Evolutionary conservation across 2,329 filamentous ascomycete genomes (phyloP), one percentile per base, ranked within the genome.

Genomic region (Microsporum canis): DNA sequence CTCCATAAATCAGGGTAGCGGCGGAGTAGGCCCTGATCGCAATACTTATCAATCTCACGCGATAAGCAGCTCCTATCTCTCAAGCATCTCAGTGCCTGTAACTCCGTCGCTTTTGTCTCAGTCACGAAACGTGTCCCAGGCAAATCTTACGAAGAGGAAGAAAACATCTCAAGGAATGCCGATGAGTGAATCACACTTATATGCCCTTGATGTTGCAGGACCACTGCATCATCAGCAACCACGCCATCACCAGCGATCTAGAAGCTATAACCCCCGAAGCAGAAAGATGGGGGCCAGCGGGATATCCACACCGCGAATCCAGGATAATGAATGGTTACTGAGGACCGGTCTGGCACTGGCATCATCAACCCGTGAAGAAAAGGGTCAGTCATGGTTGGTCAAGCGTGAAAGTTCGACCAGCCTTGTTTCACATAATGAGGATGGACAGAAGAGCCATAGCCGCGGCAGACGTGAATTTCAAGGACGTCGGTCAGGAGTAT

Each of bases 321-420:
- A 67, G 6, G 76, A 80, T 58, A 76, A 82, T 57, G 80, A 82
- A 68, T 86, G 83, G 83, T 74, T 85, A 60, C 78, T 83, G 51
- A 80, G 83, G 59, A 80, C 83, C 0, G 82, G 82, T 2, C 75
- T 82, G 5, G 78, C 79, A 0, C 79, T 85, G 3, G 79, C 82
- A 1, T 79, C 80, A 3, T 78, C 82, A 23, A 79, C 82, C 3
- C 75, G 82, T 41, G 82, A 85, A 65, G 78, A 79, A 61, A 85
- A 85, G 65, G 83, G 83, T n/a, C 82, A 85, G 67, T 79, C 79
- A 60, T 85, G 83, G 83, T 75, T 85, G 2, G 74, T 76, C 2
- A 79, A 82, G 58, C 75, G 81, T 31, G 79, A 82, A 63, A 82
- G 78, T 63, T 80, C 78, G 0, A 84, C 82, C 0, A 80, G 77